Percentiles rank a stretch among this genome's conserved stretches.
Evolutionary conservation across 2,329 filamentous ascomycete genomes (phyloP).

Genomic region (Neopestalotiopsis sp.): DNA sequence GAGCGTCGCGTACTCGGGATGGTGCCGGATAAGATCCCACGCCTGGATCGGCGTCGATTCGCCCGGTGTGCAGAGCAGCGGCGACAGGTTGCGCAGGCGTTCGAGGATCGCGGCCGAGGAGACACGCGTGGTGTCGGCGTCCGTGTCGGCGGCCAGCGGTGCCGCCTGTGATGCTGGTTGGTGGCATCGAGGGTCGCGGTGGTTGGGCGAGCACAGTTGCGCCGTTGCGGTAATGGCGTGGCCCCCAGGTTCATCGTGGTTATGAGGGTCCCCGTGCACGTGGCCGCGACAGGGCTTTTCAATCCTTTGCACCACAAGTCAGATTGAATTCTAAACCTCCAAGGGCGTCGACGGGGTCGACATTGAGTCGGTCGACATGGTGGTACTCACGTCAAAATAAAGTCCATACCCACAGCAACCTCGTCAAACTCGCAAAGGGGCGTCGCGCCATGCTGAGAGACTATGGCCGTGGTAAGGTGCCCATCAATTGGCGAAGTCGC

Average conservation of each 20-base stretch:
- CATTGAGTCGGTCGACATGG: too few species aligned
- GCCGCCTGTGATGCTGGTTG: background rate
- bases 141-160: background rate
- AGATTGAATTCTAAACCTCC: too few species aligned
- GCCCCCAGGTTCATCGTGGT: conserved; percentile 6
- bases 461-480: background rate
- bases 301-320: background rate
- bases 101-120: conserved; percentile 12
- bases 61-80: conserved; percentile 3
- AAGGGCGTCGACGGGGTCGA: background rate
- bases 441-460: background rate
- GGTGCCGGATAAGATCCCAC: conserved; percentile 2
- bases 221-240: conserved; percentile 9
- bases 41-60: conserved; percentile 10
- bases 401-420: conserved; percentile 14
- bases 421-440: conserved; percentile 7
- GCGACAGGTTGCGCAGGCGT: conserved; percentile 6
- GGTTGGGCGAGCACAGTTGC: background rate
- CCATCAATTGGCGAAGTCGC: background rate
- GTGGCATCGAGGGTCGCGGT: background rate
- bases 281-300: conserved; percentile 11
- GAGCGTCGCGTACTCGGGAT: background rate
- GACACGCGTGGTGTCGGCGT: background rate
- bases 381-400: conserved; percentile 13
- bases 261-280: conserved; percentile 3